Conservation (phyloP, 768 basidiomycete genomes). For the Serendipita sp. region DNA sequence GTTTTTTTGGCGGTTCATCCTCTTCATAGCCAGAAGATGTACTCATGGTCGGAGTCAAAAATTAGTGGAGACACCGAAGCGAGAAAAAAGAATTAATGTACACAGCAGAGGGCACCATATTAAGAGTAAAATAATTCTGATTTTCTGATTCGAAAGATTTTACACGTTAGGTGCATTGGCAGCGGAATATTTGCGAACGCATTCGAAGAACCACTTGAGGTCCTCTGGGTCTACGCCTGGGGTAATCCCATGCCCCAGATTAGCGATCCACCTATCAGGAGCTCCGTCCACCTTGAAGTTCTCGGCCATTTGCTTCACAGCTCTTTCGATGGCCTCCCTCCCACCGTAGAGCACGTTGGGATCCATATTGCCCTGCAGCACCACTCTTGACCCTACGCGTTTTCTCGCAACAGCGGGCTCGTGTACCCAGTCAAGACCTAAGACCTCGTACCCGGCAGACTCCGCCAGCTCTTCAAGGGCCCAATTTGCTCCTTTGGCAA, state of each 20-base stretch:
- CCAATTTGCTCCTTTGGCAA: conserved; percentile 86
- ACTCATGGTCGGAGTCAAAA: not conserved
- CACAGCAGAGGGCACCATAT: no score
- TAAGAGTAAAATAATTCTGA: no score
- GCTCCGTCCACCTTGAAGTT: conserved; percentile 43
- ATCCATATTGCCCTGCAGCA: conserved; percentile 88
- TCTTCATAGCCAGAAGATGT: not conserved
- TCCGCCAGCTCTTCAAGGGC: conserved; percentile 45
- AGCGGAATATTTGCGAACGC: conserved; percentile 67
- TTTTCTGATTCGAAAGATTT: no score
- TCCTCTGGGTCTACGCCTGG: conserved; percentile 92
- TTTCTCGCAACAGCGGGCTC: conserved; percentile 56
- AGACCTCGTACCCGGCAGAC: conserved; percentile 62
- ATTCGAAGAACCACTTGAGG: conserved; percentile 79
- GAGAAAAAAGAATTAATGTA: no score
- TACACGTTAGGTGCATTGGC: not conserved
- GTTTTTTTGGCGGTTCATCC: not conserved
- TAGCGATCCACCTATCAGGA: conserved; percentile 80
- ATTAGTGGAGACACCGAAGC: not conserved
- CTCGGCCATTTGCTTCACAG: conserved; percentile 69
- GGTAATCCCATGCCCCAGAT: conserved; percentile 94
- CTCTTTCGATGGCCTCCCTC: conserved; percentile 65
- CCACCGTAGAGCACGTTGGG: conserved; percentile 79
- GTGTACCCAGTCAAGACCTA: conserved; percentile 86
- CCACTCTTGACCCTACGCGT: conserved; percentile 44